Percentiles rank a stretch among this genome's conserved stretches.
Evolutionary conservation across 2,329 filamentous ascomycete genomes (phyloP).

Genomic region (Botrytis paeoniae): DNA sequence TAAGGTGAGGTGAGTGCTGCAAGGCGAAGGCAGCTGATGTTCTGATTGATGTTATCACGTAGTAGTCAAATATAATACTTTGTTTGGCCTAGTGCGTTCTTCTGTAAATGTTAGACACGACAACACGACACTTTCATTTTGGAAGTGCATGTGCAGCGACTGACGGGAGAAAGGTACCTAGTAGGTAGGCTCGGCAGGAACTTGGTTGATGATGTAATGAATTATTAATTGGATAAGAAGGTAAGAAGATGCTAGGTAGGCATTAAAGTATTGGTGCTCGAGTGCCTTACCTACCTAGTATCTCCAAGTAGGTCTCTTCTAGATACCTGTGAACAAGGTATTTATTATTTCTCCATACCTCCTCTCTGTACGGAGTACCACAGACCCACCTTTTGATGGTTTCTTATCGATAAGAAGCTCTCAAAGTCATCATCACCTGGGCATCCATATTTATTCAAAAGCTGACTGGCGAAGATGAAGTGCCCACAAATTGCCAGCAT

Average conservation of each 20-base stretch:
- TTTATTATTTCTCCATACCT: neutral
- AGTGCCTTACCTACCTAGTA: too few relatives aligned
- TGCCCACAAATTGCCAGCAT: neutral
- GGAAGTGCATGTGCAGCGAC: neutral
- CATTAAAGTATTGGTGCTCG: neutral
- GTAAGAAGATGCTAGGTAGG: neutral
- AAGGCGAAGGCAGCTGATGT: slow-evolving; percentile 11
- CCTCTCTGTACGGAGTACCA: neutral
- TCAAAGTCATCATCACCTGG: neutral
- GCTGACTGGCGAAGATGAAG: neutral
- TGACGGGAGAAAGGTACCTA: neutral
- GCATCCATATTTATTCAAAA: neutral
- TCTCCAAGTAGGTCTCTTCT: neutral
- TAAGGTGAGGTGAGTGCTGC: neutral
- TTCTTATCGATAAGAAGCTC: slow-evolving; percentile 3
- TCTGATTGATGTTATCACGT: neutral
- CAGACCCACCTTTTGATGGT: neutral
- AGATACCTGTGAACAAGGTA: neutral
- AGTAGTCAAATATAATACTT: neutral
- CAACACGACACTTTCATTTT: neutral
- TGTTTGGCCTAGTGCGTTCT: neutral
- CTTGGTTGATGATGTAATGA: neutral
- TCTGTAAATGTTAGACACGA: neutral
- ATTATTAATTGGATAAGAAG: neutral
- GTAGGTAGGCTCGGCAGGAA: neutral